phyloP scores from a whole-genome alignment of 257 asterid genomes.

The Nicotiana obtusifolia region DNA sequence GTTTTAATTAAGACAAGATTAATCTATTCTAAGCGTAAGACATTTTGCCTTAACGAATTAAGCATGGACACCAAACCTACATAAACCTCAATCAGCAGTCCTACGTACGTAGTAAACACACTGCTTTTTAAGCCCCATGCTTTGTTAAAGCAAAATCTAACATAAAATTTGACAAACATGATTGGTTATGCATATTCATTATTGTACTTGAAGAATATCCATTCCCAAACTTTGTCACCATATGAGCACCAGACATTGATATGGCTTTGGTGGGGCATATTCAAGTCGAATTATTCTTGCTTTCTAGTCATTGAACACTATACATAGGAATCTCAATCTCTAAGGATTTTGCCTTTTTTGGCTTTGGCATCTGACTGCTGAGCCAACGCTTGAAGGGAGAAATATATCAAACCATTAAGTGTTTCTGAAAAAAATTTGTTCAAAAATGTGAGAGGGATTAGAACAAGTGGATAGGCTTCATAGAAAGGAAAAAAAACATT shows the following conservation, averaged over 20 bases:
- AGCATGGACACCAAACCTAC: neutral
- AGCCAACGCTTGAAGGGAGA: slow-evolving; percentile 7
- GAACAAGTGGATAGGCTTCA: slow-evolving; percentile 20
- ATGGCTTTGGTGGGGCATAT: slow-evolving; percentile 17
- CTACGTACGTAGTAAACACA: neutral
- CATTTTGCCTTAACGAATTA: neutral
- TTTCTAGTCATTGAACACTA: slow-evolving; percentile 55
- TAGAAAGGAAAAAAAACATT: slow-evolving; percentile 4
- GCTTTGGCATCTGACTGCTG: slow-evolving; percentile 22
- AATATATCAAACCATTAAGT: slow-evolving; percentile 16
- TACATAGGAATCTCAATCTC: slow-evolving; percentile 31
- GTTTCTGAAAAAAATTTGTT: slow-evolving; percentile 16
- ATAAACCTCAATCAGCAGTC: neutral
- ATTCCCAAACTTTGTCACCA: slow-evolving; percentile 1
- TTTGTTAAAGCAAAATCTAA: neutral
- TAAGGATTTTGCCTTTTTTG: slow-evolving; percentile 14
- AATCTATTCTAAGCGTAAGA: neutral
- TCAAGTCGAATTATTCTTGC: slow-evolving; percentile 35
- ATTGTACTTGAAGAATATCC: slow-evolving; percentile 13
- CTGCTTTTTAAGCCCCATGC: neutral
- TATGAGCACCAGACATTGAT: neutral
- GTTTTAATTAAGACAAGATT: neutral
- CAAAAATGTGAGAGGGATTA: slow-evolving; percentile 14
- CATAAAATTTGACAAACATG: slow-evolving; percentile 6
- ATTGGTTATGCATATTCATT: neutral